These are phyloP conservation scores for Allomyces macrogynus DNA, from an alignment of 192 early-diverging fungal genomes.

Conservation along the genomic window DNA sequence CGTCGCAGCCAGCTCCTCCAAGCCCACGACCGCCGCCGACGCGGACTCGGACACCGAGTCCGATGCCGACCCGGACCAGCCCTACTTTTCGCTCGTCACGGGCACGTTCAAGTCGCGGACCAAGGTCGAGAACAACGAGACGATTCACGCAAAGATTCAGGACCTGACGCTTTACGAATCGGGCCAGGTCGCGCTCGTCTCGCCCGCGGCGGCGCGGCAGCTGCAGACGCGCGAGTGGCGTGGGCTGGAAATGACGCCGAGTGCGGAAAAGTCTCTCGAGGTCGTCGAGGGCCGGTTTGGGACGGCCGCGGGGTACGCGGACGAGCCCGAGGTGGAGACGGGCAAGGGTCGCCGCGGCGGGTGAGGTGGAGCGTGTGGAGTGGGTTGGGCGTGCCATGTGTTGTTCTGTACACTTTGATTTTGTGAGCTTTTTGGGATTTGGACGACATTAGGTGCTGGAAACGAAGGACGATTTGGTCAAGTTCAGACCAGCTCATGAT, in stretches of 20 bases:
- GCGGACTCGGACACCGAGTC: neutral
- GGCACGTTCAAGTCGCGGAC: conserved; percentile 37
- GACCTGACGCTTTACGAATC: conserved; percentile 2
- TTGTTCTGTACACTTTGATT: too few relatives aligned
- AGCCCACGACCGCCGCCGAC: too few relatives aligned
- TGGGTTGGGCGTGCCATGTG: too few relatives aligned
- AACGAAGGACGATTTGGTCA: too few relatives aligned
- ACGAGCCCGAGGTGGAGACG: conserved; percentile 11
- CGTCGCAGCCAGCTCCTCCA: too few relatives aligned
- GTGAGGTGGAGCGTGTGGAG: too few relatives aligned
- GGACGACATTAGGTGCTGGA: too few relatives aligned
- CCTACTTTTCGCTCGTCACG: conserved; percentile 78
- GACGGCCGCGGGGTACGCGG: conserved; percentile 55
- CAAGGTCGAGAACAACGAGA: conserved; percentile 1
- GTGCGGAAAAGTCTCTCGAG: conserved; percentile 31
- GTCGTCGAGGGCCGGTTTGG: conserved; percentile 63
- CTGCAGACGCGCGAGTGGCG: conserved; percentile 54
- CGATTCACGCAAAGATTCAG: neutral
- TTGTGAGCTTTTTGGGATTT: too few relatives aligned
- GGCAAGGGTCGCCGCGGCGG: too few relatives aligned
- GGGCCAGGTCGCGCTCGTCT: neutral
- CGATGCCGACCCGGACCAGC: conserved; percentile 42
- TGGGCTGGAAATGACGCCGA: conserved; percentile 56
- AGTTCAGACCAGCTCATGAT: too few relatives aligned
- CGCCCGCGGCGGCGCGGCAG: conserved; percentile 17